These are phyloP conservation scores for Nakaseomyces bracarensis DNA, from an alignment of 1,139 yeast species.

Conservation along the genomic window DNA sequence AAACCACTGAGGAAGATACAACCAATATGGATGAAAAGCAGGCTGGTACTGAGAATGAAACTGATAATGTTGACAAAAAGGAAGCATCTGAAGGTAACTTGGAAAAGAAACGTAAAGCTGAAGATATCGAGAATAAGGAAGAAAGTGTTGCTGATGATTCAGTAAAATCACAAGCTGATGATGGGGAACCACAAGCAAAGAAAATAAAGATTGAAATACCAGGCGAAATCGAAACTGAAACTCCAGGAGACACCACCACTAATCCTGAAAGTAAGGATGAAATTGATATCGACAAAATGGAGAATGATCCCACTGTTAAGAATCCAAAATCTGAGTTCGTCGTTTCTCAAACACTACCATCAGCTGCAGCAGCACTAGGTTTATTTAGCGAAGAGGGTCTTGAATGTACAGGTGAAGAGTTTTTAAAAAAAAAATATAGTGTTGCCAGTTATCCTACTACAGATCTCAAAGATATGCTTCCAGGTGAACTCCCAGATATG, in stretches of 20 bases:
- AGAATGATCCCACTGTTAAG: conserved; percentile 52
- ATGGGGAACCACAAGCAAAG: not conserved
- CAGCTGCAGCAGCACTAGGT: conserved; percentile 59
- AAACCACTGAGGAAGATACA: conserved; percentile 17
- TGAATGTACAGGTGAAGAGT: conserved; percentile 59
- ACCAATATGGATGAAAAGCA: conserved; percentile 3
- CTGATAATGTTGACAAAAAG: conserved; percentile 6
- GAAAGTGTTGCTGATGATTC: not conserved
- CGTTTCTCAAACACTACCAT: conserved; percentile 60
- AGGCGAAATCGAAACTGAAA: not conserved
- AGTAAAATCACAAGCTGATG: not conserved
- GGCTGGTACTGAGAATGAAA: conserved; percentile 9
- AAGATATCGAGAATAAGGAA: not conserved
- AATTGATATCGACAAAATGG: conserved; percentile 32
- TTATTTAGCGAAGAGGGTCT: conserved; percentile 54
- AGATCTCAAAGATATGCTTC: conserved; percentile 66
- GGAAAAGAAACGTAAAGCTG: conserved; percentile 2
- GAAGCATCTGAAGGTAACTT: not conserved
- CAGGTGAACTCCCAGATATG: conserved; percentile 80
- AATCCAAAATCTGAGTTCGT: conserved; percentile 79
- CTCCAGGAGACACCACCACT: not conserved
- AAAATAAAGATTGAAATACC: not conserved
- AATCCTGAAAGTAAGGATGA: conserved; percentile 5
- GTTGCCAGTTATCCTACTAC: conserved; percentile 83
- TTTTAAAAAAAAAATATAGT: conserved; percentile 66